Evolutionary conservation across 2,329 filamentous ascomycete species (phyloP), one percentile per base, ranked within the genome.

Genomic region (Didymella glomerata): DNA sequence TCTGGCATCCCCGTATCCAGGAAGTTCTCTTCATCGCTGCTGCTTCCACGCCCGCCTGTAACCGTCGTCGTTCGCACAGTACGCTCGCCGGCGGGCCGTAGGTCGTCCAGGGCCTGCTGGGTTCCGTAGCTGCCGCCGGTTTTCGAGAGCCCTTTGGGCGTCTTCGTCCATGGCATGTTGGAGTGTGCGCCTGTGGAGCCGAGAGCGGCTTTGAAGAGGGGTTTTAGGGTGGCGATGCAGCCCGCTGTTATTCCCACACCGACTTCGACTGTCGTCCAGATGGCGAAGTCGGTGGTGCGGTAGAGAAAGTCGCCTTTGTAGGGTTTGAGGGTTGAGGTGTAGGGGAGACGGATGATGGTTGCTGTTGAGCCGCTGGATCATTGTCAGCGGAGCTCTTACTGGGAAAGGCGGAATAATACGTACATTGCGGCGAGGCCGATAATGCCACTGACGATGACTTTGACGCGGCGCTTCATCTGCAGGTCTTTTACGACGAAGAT

Each of bases 401-500:
- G 32, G 7, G 14, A 10, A 57, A 24, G 34, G 27, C 18, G 32
- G 24, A 38, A 10, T 4, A n/a, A 20, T 25, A 66, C 68, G 65
- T 65, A 73, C 70, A 75, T 67, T 20, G 72, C 70, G 14, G 71
- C 72, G 74, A 88, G 79, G 13, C 78, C 79, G 62, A 88, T 76
- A 48, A 88, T 78, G 2, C 77, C 76, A 16, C 82, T 80, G 27
- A 88, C 74, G 1, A 84, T 81, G 11, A 81, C 46, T 67, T 87
- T 88, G 14, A 80, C 82, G 57, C 78, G 78, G 22, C 63, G 69
- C 65, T 81, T 81, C 81, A 88, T 86, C 59, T 86, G 82, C 50
- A 87, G 69, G 30, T 82, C 80, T 73, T 79, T 82, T 9, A 88
- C 79, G 3, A 88, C 73, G 50, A 82, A 80, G 10, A 83, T 78